Evolutionary conservation across 176 grass and related monocot genomes (phyloP).

Genomic region (Cenchrus purpureus): DNA sequence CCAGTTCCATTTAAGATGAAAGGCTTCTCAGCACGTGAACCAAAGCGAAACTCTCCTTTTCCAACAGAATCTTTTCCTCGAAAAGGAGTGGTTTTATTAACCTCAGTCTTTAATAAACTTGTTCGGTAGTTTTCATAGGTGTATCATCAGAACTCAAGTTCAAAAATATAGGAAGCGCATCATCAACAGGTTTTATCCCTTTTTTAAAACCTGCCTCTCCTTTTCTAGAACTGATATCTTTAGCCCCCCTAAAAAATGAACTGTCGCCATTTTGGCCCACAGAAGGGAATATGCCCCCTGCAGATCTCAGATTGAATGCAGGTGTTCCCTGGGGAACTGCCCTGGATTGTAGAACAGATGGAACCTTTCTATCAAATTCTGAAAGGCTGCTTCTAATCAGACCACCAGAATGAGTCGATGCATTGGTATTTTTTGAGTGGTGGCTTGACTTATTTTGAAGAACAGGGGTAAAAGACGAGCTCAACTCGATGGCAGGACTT

Average conservation of each 20-base stretch:
- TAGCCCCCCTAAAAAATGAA: slow-evolving; percentile 45
- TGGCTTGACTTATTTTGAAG: slow-evolving; percentile 50
- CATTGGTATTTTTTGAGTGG: slow-evolving; percentile 40
- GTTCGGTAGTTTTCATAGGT: slow-evolving; percentile 44
- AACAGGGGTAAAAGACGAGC: slow-evolving; percentile 41
- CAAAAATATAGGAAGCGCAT: slow-evolving; percentile 47
- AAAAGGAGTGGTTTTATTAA: slow-evolving; percentile 43
- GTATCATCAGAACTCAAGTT: slow-evolving; percentile 50
- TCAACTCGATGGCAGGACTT: slow-evolving; percentile 31
- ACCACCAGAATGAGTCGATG: slow-evolving; percentile 34
- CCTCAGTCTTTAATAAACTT: slow-evolving; percentile 45
- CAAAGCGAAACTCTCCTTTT: slow-evolving; percentile 51
- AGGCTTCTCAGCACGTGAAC: slow-evolving; percentile 49
- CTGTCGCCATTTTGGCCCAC: slow-evolving; percentile 44
- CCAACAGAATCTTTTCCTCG: slow-evolving; percentile 49
- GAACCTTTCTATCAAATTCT: slow-evolving; percentile 55
- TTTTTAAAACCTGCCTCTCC: slow-evolving; percentile 48
- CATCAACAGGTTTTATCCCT: slow-evolving; percentile 41
- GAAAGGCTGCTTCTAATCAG: slow-evolving; percentile 32
- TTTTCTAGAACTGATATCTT: slow-evolving; percentile 46
- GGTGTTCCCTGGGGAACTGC: slow-evolving; percentile 38
- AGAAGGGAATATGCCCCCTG: slow-evolving; percentile 42
- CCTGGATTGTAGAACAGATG: slow-evolving; percentile 59
- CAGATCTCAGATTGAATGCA: slow-evolving; percentile 48
- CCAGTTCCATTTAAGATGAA: slow-evolving; percentile 42